Percentiles rank a stretch among this genome's conserved stretches.
Conservation (phyloP, 176 grass and related monocot genomes). For the Bromus sterilis region DNA sequence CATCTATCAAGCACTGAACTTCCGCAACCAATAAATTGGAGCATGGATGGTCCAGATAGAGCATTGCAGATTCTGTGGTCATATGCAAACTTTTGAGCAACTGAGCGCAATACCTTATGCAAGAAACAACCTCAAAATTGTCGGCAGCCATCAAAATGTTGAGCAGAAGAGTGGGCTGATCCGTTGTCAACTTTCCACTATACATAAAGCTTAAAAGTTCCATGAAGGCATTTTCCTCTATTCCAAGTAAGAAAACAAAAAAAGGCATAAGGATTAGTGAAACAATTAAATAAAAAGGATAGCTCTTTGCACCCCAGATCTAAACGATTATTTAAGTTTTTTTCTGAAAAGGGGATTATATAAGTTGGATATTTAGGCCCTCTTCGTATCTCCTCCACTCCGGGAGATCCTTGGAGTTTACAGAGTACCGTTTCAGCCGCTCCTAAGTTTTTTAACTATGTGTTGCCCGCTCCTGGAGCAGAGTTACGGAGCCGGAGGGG, state of each 20-base stretch:
- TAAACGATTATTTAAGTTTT: not conserved
- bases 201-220: conserved; percentile 82
- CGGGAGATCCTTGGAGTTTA: too few relatives aligned
- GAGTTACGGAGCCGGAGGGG: too few relatives aligned
- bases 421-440: too few relatives aligned
- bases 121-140: not conserved
- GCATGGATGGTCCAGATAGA: conserved; percentile 73
- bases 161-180: conserved; percentile 45
- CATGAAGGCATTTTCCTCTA: conserved; percentile 78
- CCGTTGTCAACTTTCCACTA: conserved; percentile 66
- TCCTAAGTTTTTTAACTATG: too few relatives aligned
- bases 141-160: conserved; percentile 65
- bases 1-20: conserved; percentile 42
- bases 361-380: too few relatives aligned
- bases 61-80: conserved; percentile 76
- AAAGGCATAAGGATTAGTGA: not conserved
- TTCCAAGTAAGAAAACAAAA: conserved; percentile 13
- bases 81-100: conserved; percentile 74
- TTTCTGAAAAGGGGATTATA: too few relatives aligned
- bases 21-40: conserved; percentile 36
- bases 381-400: too few relatives aligned
- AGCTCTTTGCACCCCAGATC: not conserved
- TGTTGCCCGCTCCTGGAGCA: too few relatives aligned
- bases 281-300: not conserved
- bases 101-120: conserved; percentile 48